Percentiles rank a stretch among this genome's conserved stretches.
phyloP scores from a whole-genome alignment of 257 asterid genomes.

The Forsythia suspensa region DNA sequence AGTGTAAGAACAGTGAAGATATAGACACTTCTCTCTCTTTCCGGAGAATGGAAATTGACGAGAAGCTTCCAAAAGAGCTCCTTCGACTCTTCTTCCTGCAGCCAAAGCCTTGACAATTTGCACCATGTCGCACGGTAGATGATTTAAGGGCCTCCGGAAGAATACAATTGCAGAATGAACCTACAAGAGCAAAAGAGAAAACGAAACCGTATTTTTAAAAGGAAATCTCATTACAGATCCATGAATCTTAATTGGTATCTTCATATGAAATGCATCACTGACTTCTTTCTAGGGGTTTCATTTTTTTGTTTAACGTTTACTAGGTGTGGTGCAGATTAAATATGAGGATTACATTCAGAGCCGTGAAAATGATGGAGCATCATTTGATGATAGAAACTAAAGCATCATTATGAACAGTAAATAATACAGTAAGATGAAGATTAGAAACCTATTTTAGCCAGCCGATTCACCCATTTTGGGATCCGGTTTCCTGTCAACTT shows the following conservation, averaged over 20 bases:
- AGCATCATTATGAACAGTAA: not conserved
- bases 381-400: slow-evolving; percentile 3
- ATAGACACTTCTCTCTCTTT: slow-evolving; percentile 60
- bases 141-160: slow-evolving; percentile 65
- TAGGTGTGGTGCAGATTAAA: not conserved
- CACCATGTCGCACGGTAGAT: slow-evolving; percentile 24
- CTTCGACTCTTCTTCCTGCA: slow-evolving; percentile 58
- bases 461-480: slow-evolving; percentile 92
- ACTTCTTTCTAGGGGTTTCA: not conserved
- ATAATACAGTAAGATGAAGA: slow-evolving; percentile 4
- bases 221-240: not conserved
- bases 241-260: not conserved
- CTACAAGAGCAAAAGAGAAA: slow-evolving; percentile 29
- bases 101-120: slow-evolving; percentile 39
- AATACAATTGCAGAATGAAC: slow-evolving; percentile 73
- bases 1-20: slow-evolving; percentile 68
- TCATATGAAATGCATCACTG: not conserved
- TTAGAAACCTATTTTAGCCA: slow-evolving; percentile 71
- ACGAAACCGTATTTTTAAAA: not conserved
- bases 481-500: slow-evolving; percentile 67
- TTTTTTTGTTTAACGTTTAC: not conserved
- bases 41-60: slow-evolving; percentile 55
- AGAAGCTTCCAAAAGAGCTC: slow-evolving; percentile 55
- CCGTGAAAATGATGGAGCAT: not conserved
- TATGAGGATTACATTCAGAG: not conserved